Base-by-base conservation (phyloP, 345 rosid species). In the Geranium brycei region DNA sequence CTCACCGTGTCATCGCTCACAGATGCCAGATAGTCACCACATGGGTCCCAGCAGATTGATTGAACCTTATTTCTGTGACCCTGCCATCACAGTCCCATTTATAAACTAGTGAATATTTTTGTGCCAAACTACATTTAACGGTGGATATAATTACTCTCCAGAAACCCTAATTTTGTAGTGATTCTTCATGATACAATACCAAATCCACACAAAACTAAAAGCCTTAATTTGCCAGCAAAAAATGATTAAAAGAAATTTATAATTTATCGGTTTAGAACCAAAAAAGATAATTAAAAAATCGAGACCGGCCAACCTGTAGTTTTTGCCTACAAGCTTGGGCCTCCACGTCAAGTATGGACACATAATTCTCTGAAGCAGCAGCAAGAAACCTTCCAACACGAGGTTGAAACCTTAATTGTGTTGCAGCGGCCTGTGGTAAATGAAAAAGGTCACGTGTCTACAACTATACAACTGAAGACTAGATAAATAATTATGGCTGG, bases 1-100 rank as follows among this genome's bases (percentile, higher is more conserved):
- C 75, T 77, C 16, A 87, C 86, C 70, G 77, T 66, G 32, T 82
- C 89, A 40, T 84, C 87, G 59, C 93, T 84, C 64, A 84, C 85
- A 10, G 93, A 79, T 23, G 86, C 89, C 57, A 87, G 68, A 67
- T 38, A 79, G 62, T 82, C 82, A 0, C 93, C 93, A 4, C 75
- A 63, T 18, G 82, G 64, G 64, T 81, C 81, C 93, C 93, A 84
- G 72, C 87, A 84, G 17, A 87, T 73, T 19, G 82, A 76, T 65
- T 69, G 81, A 55, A 87, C 69, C 40, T 19, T 69, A 11, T 56
- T 76, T 68, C 79, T 77, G 67, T 87, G 93, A 57, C 89, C 89
- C 89, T 84, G 69, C 40, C 63, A 68, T 57, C 3, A n/a, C 7
- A 57, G 7, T 10, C 2, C 3, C 7, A 7, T 56, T 56, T 15